phyloP scores from a whole-genome alignment of 2,329 filamentous ascomycete genomes.

The Cordyceps tenuipes region DNA sequence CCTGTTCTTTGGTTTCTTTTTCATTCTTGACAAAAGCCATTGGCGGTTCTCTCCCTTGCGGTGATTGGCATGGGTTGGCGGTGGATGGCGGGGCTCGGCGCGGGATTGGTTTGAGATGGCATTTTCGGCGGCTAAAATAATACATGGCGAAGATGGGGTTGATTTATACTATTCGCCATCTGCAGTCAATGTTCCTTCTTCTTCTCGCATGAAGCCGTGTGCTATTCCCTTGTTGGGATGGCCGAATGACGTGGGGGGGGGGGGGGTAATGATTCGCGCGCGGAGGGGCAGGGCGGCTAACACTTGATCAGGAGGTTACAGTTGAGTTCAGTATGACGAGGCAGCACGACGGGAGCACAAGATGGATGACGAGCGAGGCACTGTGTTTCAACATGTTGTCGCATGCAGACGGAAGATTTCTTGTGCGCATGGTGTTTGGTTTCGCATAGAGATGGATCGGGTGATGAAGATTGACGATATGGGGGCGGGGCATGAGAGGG shows the following conservation, averaged over 20 bases:
- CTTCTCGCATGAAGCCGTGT: too few species aligned
- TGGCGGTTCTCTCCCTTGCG: not conserved
- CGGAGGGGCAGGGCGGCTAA: too few species aligned
- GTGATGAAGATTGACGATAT: not conserved
- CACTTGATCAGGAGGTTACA: too few species aligned
- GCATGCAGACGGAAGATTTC: not conserved
- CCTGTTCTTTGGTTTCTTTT: too few species aligned
- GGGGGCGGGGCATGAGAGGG: not conserved
- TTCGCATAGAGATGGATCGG: not conserved
- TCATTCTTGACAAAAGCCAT: too few species aligned
- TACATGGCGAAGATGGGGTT: not conserved
- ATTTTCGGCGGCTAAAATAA: not conserved
- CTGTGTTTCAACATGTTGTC: not conserved
- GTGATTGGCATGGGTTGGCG: not conserved
- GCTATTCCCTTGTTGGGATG: too few species aligned
- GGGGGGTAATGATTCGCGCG: too few species aligned
- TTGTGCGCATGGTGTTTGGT: not conserved
- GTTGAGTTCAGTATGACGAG: too few species aligned
- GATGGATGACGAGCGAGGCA: not conserved
- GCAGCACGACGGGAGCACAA: not conserved
- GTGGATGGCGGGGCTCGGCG: not conserved
- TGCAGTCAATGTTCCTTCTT: too few species aligned
- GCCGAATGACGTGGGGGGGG: too few species aligned
- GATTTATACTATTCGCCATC: not conserved
- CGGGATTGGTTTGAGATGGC: not conserved